Evolutionary conservation across 805 yeast species (phyloP).

Genomic region (Teunomyces barrocoloradensis): DNA sequence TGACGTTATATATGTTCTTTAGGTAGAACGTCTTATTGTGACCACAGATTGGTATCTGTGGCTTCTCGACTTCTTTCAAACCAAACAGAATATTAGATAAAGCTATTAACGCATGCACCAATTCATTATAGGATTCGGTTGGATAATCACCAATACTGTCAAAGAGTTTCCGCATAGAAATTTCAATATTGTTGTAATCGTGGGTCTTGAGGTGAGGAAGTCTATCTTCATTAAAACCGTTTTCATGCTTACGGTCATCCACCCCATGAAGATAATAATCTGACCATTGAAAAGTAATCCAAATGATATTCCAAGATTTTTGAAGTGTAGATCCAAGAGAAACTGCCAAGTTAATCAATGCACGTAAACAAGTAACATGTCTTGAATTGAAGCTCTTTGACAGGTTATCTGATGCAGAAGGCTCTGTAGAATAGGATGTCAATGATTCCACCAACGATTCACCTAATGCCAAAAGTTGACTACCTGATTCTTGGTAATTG

Average conservation of each 20-base stretch:
- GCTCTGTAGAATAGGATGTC: conserved; percentile 28
- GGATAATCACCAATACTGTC: conserved; percentile 62
- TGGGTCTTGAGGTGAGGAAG: conserved; percentile 37
- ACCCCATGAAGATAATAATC: conserved; percentile 67
- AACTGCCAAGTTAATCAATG: conserved; percentile 69
- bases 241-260: conserved; percentile 36
- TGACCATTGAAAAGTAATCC: conserved; percentile 74
- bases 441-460: conserved; percentile 53
- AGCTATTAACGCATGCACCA: conserved; percentile 47
- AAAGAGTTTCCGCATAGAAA: conserved; percentile 55
- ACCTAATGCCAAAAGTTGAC: conserved; percentile 43
- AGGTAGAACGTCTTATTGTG: conserved; percentile 58
- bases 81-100: conserved; percentile 31
- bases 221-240: conserved; percentile 16
- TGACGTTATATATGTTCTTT: conserved; percentile 50
- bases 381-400: conserved; percentile 57
- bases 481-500: conserved; percentile 23
- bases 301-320: conserved; percentile 59
- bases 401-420: not conserved
- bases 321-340: conserved; percentile 77
- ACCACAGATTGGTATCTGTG: conserved; percentile 36
- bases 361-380: conserved; percentile 74
- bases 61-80: not conserved
- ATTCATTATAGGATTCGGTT: conserved; percentile 44
- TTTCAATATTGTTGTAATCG: conserved; percentile 53